Conservation (phyloP, 148 eudicot genomes). For the Euryodendron excelsum region DNA sequence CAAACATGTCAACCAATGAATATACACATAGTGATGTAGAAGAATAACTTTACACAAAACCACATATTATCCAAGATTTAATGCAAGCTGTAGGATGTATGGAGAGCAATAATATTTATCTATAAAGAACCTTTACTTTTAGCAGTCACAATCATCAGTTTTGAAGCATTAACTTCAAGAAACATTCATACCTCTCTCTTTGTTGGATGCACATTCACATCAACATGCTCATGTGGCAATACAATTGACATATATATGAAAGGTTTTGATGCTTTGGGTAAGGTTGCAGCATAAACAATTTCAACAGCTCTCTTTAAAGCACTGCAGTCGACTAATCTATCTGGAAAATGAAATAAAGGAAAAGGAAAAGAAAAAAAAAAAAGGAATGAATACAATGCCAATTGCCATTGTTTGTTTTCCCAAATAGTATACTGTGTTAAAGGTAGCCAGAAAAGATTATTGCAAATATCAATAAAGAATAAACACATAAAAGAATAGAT, state of each 20-base stretch:
- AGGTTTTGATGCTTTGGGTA: conserved; percentile 97
- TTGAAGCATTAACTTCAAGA: background rate
- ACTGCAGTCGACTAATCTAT: conserved; percentile 91
- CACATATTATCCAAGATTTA: background rate
- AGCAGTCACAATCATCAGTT: background rate
- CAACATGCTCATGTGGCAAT: conserved; percentile 91
- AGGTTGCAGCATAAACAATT: conserved; percentile 88
- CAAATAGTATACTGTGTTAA: background rate
- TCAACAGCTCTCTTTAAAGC: conserved; percentile 93
- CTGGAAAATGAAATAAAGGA: conserved; percentile 35
- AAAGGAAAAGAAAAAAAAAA: background rate
- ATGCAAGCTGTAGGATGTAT: background rate
- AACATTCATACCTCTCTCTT: conserved; percentile 73
- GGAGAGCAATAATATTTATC: background rate
- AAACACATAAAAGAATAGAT: background rate
- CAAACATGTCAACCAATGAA: conserved; percentile 1
- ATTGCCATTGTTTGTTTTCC: background rate
- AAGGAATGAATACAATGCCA: background rate
- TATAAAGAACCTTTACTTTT: background rate
- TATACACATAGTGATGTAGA: background rate
- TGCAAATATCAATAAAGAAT: background rate
- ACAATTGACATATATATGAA: conserved; percentile 88
- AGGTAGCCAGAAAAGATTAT: background rate
- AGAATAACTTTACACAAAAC: background rate
- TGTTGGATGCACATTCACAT: conserved; percentile 96